These are phyloP conservation scores for Mantamonas sphyraenae DNA, from an alignment of 78 protist genomes.

Conservation along the genomic window DNA sequence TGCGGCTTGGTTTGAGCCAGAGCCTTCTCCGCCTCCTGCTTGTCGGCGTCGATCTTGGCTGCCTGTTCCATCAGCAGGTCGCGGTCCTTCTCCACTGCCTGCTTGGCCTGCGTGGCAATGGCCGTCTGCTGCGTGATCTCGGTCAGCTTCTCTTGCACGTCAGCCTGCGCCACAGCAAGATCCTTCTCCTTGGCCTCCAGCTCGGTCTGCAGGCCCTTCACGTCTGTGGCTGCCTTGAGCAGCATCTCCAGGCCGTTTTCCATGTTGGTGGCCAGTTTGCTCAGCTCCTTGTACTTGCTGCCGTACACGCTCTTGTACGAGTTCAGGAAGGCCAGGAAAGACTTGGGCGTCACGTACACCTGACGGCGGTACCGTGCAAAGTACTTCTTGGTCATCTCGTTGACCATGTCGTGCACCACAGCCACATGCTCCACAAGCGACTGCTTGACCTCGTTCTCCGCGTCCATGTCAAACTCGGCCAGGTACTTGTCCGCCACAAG, in stretches of 20 bases:
- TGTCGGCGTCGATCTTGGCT: slow-evolving; percentile 33
- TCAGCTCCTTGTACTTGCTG: slow-evolving; percentile 44
- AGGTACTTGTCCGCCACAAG: slow-evolving; percentile 53
- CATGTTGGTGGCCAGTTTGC: slow-evolving; percentile 35
- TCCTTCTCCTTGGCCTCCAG: slow-evolving; percentile 59
- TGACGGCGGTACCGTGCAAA: slow-evolving; percentile 65
- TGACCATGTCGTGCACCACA: slow-evolving; percentile 43
- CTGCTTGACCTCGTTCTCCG: slow-evolving; percentile 15
- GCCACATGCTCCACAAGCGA: slow-evolving; percentile 55
- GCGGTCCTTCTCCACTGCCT: slow-evolving; percentile 37
- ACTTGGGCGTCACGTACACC: slow-evolving; percentile 81
- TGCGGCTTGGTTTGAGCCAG: slow-evolving; percentile 62
- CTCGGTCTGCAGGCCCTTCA: slow-evolving; percentile 58
- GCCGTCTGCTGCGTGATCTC: slow-evolving; percentile 47
- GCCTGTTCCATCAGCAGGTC: slow-evolving; percentile 31
- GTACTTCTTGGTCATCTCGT: slow-evolving; percentile 44
- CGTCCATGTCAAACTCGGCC: slow-evolving; percentile 44
- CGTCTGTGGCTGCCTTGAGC: slow-evolving; percentile 49
- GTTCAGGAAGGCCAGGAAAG: slow-evolving; percentile 71
- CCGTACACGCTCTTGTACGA: slow-evolving; percentile 52
- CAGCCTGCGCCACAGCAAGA: slow-evolving; percentile 42
- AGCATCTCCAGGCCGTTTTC: slow-evolving; percentile 74
- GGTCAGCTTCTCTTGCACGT: slow-evolving; percentile 46
- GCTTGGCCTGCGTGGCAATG: slow-evolving; percentile 61
- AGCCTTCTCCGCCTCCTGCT: slow-evolving; percentile 62